Conservation (phyloP, 2,329 filamentous ascomycete species). For the Aspergillus persii region DNA sequence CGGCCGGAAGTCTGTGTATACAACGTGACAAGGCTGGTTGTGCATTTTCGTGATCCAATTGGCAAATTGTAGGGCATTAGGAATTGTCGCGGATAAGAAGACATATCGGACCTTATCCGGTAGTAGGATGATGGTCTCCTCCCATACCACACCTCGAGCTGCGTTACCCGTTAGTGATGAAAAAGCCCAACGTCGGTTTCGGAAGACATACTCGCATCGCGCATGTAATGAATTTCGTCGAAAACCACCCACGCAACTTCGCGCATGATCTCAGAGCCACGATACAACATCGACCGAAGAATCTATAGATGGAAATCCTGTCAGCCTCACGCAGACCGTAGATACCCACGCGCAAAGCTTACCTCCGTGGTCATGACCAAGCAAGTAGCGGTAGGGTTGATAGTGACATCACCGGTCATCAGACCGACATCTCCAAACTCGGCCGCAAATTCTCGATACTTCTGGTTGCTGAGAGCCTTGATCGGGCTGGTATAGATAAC, state of each 20-base stretch:
- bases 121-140: slow-evolving; percentile 96
- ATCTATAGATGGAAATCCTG: slow-evolving; percentile 52
- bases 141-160: slow-evolving; percentile 93
- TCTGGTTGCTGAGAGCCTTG: slow-evolving; percentile 97
- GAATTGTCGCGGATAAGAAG: slow-evolving; percentile 95
- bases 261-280: slow-evolving; percentile 98
- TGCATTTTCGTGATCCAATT: slow-evolving; percentile 99
- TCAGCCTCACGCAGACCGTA: background rate
- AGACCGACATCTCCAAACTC: slow-evolving; percentile 96
- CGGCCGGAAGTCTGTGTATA: slow-evolving; percentile 97
- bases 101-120: slow-evolving; percentile 99
- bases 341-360: slow-evolving; percentile 10
- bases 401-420: slow-evolving; percentile 99
- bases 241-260: slow-evolving; percentile 99
- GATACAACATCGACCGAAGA: slow-evolving; percentile 96
- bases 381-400: slow-evolving; percentile 97
- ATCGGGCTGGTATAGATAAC: slow-evolving; percentile 99
- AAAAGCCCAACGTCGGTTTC: background rate
- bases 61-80: slow-evolving; percentile 98
- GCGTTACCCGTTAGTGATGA: slow-evolving; percentile 16
- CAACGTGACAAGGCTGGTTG: slow-evolving; percentile 95
- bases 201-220: slow-evolving; percentile 65
- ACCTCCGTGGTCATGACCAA: slow-evolving; percentile 96
- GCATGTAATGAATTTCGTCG: slow-evolving; percentile 98
- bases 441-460: slow-evolving; percentile 92